These are phyloP conservation scores for Metschnikowia drakensbergensis DNA, from an alignment of 805 yeast species.

Conservation along the genomic window DNA sequence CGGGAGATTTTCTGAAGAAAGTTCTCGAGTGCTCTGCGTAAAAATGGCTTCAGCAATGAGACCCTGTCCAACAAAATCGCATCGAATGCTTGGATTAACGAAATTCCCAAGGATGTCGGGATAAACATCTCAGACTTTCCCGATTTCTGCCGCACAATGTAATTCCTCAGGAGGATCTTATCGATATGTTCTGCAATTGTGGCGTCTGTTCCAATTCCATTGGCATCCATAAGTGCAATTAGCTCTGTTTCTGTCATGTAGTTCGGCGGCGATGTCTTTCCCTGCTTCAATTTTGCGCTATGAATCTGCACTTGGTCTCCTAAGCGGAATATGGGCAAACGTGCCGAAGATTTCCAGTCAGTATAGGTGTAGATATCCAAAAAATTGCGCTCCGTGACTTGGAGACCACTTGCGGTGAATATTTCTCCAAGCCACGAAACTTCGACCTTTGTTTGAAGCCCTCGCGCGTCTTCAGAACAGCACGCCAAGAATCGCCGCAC, in stretches of 20 bases:
- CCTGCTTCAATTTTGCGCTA: conserved; percentile 60
- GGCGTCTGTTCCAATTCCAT: conserved; percentile 98
- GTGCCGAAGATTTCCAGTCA: conserved; percentile 67
- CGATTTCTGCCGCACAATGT: conserved; percentile 47
- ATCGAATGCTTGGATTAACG: conserved; percentile 85
- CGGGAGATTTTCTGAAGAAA: conserved; percentile 63
- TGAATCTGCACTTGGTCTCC: conserved; percentile 57
- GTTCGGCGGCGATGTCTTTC: conserved; percentile 76
- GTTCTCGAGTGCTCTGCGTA: conserved; percentile 72
- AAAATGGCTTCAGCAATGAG: conserved; percentile 82
- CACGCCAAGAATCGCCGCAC: conserved; percentile 85
- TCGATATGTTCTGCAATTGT: conserved; percentile 97
- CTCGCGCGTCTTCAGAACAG: conserved; percentile 88
- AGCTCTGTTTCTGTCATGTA: conserved; percentile 89
- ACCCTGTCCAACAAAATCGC: conserved; percentile 65
- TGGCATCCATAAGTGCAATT: conserved; percentile 90
- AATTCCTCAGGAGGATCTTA: conserved; percentile 65
- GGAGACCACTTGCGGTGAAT: conserved; percentile 70
- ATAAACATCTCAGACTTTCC: conserved; percentile 46
- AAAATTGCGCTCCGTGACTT: conserved; percentile 70
- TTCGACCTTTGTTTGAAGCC: conserved; percentile 57
- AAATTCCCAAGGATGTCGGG: conserved; percentile 83
- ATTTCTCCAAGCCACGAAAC: conserved; percentile 75
- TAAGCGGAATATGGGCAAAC: conserved; percentile 58
- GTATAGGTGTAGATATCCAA: conserved; percentile 76